phyloP scores from a whole-genome alignment of 2,329 filamentous ascomycete genomes.

The Penicillium sp. region DNA sequence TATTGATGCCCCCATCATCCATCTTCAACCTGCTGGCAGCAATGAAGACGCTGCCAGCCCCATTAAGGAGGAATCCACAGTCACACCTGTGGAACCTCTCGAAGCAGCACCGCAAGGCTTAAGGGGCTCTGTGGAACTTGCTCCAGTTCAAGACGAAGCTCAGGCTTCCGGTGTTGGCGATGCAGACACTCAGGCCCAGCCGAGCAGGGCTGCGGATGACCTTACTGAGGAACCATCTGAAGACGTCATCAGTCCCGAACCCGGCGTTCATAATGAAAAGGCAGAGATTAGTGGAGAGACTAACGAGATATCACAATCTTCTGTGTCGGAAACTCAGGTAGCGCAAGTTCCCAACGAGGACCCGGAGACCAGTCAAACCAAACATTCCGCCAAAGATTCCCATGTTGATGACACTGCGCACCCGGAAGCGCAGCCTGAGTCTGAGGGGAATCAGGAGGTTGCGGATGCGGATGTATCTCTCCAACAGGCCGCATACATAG shows the following conservation, averaged over 20 bases:
- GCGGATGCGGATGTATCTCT: conserved; percentile 17
- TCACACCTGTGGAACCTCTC: conserved; percentile 2
- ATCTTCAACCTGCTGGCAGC: conserved; percentile 12
- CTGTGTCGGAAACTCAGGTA: conserved; percentile 1
- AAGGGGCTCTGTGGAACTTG: background rate
- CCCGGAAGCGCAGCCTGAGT: conserved; percentile 3
- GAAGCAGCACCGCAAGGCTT: conserved; percentile 5
- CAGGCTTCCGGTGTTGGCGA: background rate
- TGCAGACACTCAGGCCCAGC: background rate
- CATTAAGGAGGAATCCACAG: conserved; percentile 6
- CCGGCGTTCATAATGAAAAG: background rate
- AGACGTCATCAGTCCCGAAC: background rate
- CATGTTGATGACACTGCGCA: conserved; percentile 6
- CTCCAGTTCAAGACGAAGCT: background rate
- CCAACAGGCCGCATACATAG: conserved; percentile 13
- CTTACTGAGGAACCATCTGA: conserved; percentile 1
- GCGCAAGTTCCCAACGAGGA: conserved; percentile 13
- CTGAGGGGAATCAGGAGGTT: conserved; percentile 8
- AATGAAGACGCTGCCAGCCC: conserved; percentile 6
- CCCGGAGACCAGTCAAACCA: conserved; percentile 13
- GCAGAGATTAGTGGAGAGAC: conserved; percentile 14
- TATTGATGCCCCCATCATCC: conserved; percentile 25
- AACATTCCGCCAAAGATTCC: conserved; percentile 9
- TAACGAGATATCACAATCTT: conserved; percentile 19
- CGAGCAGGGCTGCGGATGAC: background rate